Conservation (phyloP, 192 early-diverging fungal species). For the Haplosporangium gracile region DNA sequence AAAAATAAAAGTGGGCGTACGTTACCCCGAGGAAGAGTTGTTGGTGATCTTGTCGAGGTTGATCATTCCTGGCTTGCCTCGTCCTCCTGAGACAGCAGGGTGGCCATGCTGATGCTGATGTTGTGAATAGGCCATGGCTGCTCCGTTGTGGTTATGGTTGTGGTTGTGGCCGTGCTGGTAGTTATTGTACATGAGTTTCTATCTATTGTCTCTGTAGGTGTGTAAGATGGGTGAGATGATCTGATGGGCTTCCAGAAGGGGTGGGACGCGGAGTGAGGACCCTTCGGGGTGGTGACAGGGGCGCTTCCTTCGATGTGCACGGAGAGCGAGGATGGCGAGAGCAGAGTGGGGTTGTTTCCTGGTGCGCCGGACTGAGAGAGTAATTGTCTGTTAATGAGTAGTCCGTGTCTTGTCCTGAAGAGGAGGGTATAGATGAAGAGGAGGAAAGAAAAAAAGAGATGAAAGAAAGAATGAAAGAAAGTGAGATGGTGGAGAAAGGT, state of each 20-base stretch:
- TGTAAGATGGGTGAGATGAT: neutral
- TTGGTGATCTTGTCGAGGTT: constrained; percentile 54
- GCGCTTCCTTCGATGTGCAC: too few species aligned
- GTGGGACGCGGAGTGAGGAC: neutral
- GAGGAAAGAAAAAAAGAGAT: neutral
- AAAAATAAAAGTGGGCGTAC: constrained; percentile 5
- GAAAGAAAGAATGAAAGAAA: neutral
- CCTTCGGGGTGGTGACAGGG: constrained; percentile 1
- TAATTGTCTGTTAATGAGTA: too few species aligned
- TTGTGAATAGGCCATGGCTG: constrained; percentile 16
- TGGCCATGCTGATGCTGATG: neutral
- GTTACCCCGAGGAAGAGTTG: constrained; percentile 47
- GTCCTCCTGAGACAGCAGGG: neutral
- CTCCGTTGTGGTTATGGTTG: constrained; percentile 11
- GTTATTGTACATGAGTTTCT: constrained; percentile 23
- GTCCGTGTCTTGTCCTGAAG: neutral
- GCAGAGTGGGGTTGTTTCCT: neutral
- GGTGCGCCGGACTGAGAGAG: neutral
- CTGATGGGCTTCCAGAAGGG: neutral
- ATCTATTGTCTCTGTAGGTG: neutral
- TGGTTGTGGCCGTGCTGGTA: constrained; percentile 18
- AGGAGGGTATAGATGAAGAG: too few species aligned
- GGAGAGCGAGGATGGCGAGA: neutral
- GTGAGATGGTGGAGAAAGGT: neutral
- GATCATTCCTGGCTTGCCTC: constrained; percentile 53